Evolutionary conservation across 1,139 yeast genomes (phyloP), one percentile per base, ranked within the genome.

Genomic region (Candida smagusa): DNA sequence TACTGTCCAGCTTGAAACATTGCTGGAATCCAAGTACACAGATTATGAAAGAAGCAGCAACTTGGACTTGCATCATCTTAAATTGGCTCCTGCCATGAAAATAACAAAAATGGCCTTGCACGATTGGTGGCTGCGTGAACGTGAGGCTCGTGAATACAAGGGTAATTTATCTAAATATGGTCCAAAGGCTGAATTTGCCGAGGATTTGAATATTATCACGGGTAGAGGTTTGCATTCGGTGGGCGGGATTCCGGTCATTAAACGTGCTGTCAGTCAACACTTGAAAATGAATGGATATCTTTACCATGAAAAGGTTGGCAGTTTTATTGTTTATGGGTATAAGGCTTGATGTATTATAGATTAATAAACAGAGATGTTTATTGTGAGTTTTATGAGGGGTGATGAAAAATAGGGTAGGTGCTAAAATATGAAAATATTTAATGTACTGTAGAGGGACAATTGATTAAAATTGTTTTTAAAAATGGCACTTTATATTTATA

Each of bases 181-280:
- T 1, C 37, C 56, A 2, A 47, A 42, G 23, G 73, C 66, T 2
- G 35, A 43, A 23, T 55, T 66, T 52, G 67, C 70, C 1, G 59
- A 54, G 2, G 68, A 69, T 0, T 48, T 79, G 9, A 49, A 45
- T 2, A 55, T 81, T 0, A 58, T 80, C 2, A 79, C 86, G 0
- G 88, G 88, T 0, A 55, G 84, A 41, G 88, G 88, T 0, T 50
- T 79, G 9, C 88, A 81, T 53, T 79, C 85, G 25, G 58, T 48
- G 1, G 74, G 72, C 9, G 84, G 84, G 1, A 54, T 61, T 2
- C 63, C 81, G 0, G 68, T 60, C 40, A 67, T 80, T 25, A 65
- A 66, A 42, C 53, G 50, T 4, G 54, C 64, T 6, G 74, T 78
- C 3, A 52, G 59, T 28, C 60, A 56, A 19, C 59, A 58, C 40